phyloP scores from a whole-genome alignment of 2,329 filamentous ascomycete genomes.

The Ophiostoma triangulosporum region DNA sequence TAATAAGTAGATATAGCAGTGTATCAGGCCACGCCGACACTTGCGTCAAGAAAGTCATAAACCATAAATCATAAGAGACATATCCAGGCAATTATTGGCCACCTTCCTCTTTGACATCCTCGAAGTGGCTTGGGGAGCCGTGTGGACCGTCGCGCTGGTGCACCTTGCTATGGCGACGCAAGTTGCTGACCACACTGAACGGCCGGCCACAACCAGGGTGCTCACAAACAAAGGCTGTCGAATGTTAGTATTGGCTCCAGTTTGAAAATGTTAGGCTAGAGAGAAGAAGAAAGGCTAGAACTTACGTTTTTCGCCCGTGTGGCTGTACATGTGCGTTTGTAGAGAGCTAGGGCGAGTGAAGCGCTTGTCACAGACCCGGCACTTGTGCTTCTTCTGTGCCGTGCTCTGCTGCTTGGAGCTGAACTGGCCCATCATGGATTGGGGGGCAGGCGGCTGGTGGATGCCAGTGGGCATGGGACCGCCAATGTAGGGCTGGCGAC shows the following conservation, averaged over 20 bases:
- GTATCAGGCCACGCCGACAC: not conserved
- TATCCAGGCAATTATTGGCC: not conserved
- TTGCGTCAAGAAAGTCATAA: not conserved
- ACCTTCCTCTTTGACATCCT: not conserved
- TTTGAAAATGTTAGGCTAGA: not conserved
- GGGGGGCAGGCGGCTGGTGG: slow-evolving; percentile 54
- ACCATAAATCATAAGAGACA: not conserved
- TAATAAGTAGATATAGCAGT: not conserved
- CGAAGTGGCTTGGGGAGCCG: not conserved
- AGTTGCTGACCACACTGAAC: slow-evolving; percentile 93
- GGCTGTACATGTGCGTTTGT: slow-evolving; percentile 96
- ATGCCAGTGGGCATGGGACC: slow-evolving; percentile 59
- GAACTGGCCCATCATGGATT: slow-evolving; percentile 98
- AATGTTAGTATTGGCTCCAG: not conserved
- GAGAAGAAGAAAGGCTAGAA: slow-evolving; percentile 18
- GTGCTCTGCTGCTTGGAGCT: slow-evolving; percentile 92
- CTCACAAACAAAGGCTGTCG: slow-evolving; percentile 77
- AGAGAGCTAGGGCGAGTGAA: slow-evolving; percentile 89
- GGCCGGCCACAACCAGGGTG: slow-evolving; percentile 90
- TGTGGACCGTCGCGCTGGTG: slow-evolving; percentile 43
- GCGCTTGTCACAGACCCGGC: slow-evolving; percentile 95
- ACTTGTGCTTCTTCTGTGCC: slow-evolving; percentile 98
- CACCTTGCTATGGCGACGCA: slow-evolving; percentile 88
- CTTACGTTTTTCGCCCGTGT: slow-evolving; percentile 95
- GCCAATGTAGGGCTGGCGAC: not conserved